Evolutionary conservation across 495 filamentous ascomycete species (phyloP), one percentile per base, ranked within the genome.

Genomic region (Penicillium lagena): DNA sequence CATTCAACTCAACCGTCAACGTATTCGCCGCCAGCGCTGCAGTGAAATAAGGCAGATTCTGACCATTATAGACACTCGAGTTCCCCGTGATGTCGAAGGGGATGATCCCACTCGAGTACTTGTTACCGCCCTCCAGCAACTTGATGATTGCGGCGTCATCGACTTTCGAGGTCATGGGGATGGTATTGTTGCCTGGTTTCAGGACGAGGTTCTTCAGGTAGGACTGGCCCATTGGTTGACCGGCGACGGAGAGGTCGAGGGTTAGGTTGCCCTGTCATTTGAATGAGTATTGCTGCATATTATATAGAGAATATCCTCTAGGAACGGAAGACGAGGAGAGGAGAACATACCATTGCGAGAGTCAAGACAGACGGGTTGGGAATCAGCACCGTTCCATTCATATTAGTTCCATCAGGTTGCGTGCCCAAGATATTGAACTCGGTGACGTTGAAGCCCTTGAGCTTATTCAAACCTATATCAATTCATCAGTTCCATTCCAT

Each of bases 341-440:
- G 6, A 14, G 12, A 9, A 30, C 49, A 50, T 71, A 85, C 83
- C 61, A 89, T 71, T 13, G 69, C 59, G 37, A 90, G 65, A 7
- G 77, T 78, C 60, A 87, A 67, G 40, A 80, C 61, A 4, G 85
- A 81, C 6, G 75, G 77, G 56, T 91, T 91, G 45, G 86, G 86
- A 32, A 91, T 85, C 41, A 55, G 67, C 31, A 79, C 75, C 4
- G 65, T 74, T 51, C 79, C 86, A 29, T 73, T 66, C 69, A 87
- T 76, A 64, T 89, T 89, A 40, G 74, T 68, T 40, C 73, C 71
- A 40, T 73, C 55, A 7, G 56, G 32, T 11, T 51, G 47, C 40
- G 70, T 3, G 4, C 22, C 39, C 37, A 73, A 50, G 41, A 85
- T 71, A 35, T 59, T 59, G 50, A 78, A 67, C 13, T 76, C 59